phyloP scores from a whole-genome alignment of 495 filamentous ascomycete species.

The Pyrenula aspistea region DNA sequence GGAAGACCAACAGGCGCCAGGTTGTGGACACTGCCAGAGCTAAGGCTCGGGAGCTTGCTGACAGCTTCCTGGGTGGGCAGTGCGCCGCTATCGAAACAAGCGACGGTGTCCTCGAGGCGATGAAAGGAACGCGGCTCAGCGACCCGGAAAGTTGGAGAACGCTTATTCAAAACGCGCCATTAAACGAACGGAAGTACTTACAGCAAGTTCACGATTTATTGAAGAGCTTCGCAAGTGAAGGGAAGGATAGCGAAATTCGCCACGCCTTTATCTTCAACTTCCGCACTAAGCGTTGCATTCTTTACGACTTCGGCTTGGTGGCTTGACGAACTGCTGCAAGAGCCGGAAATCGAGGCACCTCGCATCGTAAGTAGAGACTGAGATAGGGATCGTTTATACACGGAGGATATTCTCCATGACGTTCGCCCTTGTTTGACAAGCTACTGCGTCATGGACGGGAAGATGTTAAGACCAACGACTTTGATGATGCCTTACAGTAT shows the following conservation, averaged over 20 bases:
- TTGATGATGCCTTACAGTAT: no score
- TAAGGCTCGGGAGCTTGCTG: conserved; percentile 48
- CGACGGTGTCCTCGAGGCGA: conserved; percentile 72
- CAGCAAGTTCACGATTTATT: conserved; percentile 75
- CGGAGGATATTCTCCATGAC: no score
- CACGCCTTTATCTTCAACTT: conserved; percentile 77
- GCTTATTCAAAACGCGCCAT: conserved; percentile 65
- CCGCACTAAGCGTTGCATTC: conserved; percentile 59
- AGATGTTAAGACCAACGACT: no score
- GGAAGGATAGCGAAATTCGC: conserved; percentile 34
- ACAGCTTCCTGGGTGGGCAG: conserved; percentile 58
- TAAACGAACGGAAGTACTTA: conserved; percentile 76
- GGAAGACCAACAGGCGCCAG: conserved; percentile 77
- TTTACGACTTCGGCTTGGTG: conserved; percentile 51
- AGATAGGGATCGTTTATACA: no score
- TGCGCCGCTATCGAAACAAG: conserved; percentile 81
- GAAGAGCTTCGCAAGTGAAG: conserved; percentile 44
- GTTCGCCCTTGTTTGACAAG: no score
- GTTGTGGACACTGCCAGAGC: conserved; percentile 63
- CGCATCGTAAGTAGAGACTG: no score
- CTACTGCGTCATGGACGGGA: no score
- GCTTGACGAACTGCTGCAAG: no score
- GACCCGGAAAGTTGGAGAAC: conserved; percentile 80
- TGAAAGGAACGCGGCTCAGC: conserved; percentile 60
- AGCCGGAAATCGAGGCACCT: no score